phyloP scores from a whole-genome alignment of 345 rosid species.

The Tarenaya hassleriana region DNA sequence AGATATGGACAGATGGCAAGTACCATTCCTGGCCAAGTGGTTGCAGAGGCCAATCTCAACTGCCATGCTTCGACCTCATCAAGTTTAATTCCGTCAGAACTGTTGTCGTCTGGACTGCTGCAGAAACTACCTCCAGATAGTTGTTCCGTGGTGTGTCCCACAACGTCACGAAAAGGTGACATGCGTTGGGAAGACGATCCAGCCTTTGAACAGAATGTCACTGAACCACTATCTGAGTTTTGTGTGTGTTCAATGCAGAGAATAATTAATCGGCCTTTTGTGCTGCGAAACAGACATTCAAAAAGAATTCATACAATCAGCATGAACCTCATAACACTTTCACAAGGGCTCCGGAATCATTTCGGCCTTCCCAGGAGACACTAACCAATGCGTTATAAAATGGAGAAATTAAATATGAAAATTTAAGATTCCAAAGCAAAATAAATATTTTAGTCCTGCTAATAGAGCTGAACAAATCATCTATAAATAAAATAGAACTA shows the following conservation, averaged over 20 bases:
- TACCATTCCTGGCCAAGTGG: slow-evolving; percentile 71
- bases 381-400: not conserved
- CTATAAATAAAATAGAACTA: not conserved
- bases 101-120: slow-evolving; percentile 76
- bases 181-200: slow-evolving; percentile 71
- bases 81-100: slow-evolving; percentile 71
- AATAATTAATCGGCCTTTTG: slow-evolving; percentile 81
- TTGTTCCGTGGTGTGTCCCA: slow-evolving; percentile 62
- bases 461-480: not conserved
- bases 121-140: slow-evolving; percentile 76
- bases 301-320: slow-evolving; percentile 22
- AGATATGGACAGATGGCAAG: slow-evolving; percentile 94
- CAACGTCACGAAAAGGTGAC: slow-evolving; percentile 77
- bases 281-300: slow-evolving; percentile 43
- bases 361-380: not conserved
- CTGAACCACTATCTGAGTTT: slow-evolving; percentile 69
- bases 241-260: slow-evolving; percentile 63
- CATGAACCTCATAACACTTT: not conserved
- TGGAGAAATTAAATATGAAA: too few relatives aligned
- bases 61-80: slow-evolving; percentile 87
- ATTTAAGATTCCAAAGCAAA: too few relatives aligned
- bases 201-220: slow-evolving; percentile 57
- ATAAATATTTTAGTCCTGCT: too few relatives aligned
- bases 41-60: slow-evolving; percentile 49
- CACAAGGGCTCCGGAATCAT: not conserved